phyloP scores from a whole-genome alignment of 2,329 filamentous ascomycete species.

The Paraconiothyrium sp. region DNA sequence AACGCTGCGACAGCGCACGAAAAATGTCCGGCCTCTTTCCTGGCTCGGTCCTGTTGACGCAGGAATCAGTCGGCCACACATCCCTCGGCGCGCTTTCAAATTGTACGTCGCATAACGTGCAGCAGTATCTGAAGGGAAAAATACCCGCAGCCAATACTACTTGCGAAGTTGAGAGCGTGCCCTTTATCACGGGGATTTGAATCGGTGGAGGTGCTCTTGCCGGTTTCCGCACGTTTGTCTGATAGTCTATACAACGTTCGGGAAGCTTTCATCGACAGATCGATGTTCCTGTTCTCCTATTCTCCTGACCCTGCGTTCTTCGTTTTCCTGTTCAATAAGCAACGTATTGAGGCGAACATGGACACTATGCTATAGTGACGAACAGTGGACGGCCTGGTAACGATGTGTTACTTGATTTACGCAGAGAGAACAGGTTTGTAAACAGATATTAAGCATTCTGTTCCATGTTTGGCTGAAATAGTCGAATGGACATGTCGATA shows the following conservation, averaged over 20 bases:
- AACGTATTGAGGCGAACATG: too few species aligned
- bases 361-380: too few species aligned
- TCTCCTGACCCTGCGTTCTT: too few species aligned
- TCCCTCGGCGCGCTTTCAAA: background rate
- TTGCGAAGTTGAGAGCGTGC: background rate
- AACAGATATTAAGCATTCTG: too few species aligned
- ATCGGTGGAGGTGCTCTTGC: background rate
- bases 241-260: background rate
- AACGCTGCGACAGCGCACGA: background rate
- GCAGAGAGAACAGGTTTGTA: too few species aligned
- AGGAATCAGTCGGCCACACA: slow-evolving; percentile 7
- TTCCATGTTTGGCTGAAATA: too few species aligned
- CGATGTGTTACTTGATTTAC: too few species aligned
- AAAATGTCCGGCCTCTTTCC: slow-evolving; percentile 5
- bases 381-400: too few species aligned
- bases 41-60: slow-evolving; percentile 2
- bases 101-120: slow-evolving; percentile 4
- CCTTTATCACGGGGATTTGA: background rate
- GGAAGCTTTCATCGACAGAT: background rate
- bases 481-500: too few species aligned
- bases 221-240: background rate
- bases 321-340: too few species aligned
- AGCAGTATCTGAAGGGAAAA: background rate
- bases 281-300: background rate
- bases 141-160: background rate